Base-by-base conservation (phyloP, 768 basidiomycete genomes). In the Leccinum subgranulosum region DNA sequence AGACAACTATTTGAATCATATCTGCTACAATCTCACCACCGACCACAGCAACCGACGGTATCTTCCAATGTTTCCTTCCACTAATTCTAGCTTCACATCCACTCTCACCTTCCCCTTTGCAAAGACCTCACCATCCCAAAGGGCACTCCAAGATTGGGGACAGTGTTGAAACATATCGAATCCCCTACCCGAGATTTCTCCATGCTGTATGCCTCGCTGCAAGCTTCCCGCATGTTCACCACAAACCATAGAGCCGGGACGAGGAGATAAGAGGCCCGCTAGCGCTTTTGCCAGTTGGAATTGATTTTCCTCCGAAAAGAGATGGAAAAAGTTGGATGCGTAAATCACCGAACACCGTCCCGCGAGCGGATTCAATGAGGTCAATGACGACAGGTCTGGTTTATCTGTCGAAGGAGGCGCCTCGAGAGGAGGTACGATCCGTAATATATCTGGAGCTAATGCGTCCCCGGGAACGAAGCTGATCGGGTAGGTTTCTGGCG, bases 381-480 rank as follows among this genome's bases (percentile, higher is more conserved):
- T 74, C 53, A 83, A 56, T 0, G 70, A 59, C 8, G 59, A 34
- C 25, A 82, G 60, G 39, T 64, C 60, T 0, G 75, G 77, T 4
- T 14, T 28, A 5, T 62, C 57, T 11, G 62, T 43, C 3, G 63
- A 57, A 27, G 72, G 69, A 4, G 68, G 60, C 19, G 65, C 47
- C 5, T 68, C 61, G 54, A 72, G 67, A 28, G 72, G 72, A 3
- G 74, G 64, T 0, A 66, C 64, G 6, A 76, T 71, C 10, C 57
- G 57, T 23, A 87, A 74, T 27, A 81, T 69, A 0, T 63, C 54
- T 12, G 77, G 67, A 55, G 85, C 77, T 39, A 88, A 79, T 0
- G 71, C 75, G 56, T 88, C 80, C 1, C 86, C 87, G 1, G 75
- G 63, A 25, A 88, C 55, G 66, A 88, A 86, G 0, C 69, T 67